Base-by-base conservation (phyloP, 2,329 filamentous ascomycete genomes). In the Coniochaeta sp. region DNA sequence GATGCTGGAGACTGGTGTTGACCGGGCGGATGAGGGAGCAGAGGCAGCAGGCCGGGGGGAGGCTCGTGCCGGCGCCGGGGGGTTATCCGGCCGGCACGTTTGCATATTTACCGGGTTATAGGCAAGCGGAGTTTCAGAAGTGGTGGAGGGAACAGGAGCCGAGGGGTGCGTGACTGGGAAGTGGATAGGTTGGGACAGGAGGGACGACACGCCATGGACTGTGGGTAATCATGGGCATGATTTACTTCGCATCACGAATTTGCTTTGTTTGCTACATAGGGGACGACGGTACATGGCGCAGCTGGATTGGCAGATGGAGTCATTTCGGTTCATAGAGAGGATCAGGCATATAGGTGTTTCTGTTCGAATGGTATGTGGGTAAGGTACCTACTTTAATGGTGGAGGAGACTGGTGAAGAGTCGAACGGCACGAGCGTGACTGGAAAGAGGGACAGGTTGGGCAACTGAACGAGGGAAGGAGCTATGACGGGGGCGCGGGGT, bases 101-200 rank as follows among this genome's bases (percentile, higher is more conserved):
- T 22, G 18, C 38, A 12, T 42, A 24, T 6, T 42, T 22, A 14
- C 18, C 38, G 5, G 18, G 13, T 12, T 16, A 30, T 5, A 28
- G 47, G 28, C 57, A 62, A 47, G 35, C 42, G 1, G 56, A 50
- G 6, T 62, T 58, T 58, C 54, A 63, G 54, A 52, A 31, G 14
- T 63, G 60, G 60, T 63, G 60, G 59, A 53, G 51, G 3, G 27
- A 33, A 5, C 60, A 61, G 40, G 52, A 49, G 9, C 60, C 60
- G 3, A 12, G 32, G 18, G 54, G 47, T 47, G 54, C 35, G 31
- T 60, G 48, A 40, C 20, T 7, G 27, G 12, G 6, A 6, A 30
- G 6, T 30, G 27, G 27, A 6, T 18, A 20, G 33, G 40, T 30
- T 20, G 26, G 18, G 47, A 27, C 31, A 27, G 14, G 26, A 14